phyloP scores from a whole-genome alignment of 176 grass and related monocot species.

The Rhynchospora breviuscula region DNA sequence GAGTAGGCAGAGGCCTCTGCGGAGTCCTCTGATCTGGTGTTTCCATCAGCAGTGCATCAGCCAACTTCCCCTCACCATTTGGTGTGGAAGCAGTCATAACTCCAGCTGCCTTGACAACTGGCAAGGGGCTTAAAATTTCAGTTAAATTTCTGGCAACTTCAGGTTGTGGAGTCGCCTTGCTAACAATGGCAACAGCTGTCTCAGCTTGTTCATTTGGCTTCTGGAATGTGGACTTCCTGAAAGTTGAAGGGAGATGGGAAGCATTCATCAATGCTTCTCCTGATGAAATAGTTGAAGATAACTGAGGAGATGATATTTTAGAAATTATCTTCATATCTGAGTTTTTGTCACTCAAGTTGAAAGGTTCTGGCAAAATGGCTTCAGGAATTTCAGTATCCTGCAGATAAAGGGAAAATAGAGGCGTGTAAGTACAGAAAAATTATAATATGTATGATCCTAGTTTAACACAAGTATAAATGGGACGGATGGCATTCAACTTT shows the following conservation, averaged over 20 bases:
- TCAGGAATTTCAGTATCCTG: slow-evolving; percentile 71
- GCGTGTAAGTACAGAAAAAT: not conserved
- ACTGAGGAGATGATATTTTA: slow-evolving; percentile 23
- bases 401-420: not conserved
- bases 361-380: slow-evolving; percentile 79
- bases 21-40: slow-evolving; percentile 68
- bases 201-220: slow-evolving; percentile 31
- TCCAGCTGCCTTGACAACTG: not conserved
- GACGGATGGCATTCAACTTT: not conserved
- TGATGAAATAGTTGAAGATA: slow-evolving; percentile 24
- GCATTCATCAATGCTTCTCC: slow-evolving; percentile 39
- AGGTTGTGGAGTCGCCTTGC: slow-evolving; percentile 5
- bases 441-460: not conserved
- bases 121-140: slow-evolving; percentile 1
- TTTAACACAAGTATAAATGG: not conserved
- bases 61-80: not conserved
- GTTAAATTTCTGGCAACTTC: not conserved
- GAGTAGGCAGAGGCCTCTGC: slow-evolving; percentile 56
- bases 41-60: slow-evolving; percentile 24
- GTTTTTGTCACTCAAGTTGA: slow-evolving; percentile 39
- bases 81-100: slow-evolving; percentile 1
- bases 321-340: slow-evolving; percentile 30
- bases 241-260: slow-evolving; percentile 77
- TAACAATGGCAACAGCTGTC: slow-evolving; percentile 36
- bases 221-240: slow-evolving; percentile 57